A percentile compares a stretch with the other conserved stretches of the same genome.
Conservation (phyloP, 2,329 filamentous ascomycete genomes). For the Sclerotinia glacialis region DNA sequence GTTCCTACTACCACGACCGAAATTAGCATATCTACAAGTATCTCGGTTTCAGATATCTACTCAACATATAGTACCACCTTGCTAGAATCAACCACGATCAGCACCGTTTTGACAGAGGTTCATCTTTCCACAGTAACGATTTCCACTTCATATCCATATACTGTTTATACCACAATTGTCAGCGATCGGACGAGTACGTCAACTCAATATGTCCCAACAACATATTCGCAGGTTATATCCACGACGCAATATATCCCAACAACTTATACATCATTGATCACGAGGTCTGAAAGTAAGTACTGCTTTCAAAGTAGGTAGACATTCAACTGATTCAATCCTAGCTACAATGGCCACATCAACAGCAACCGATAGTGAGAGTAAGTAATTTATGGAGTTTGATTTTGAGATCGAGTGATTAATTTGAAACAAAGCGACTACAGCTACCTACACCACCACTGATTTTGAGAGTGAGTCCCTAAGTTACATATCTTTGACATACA, state of each 20-base stretch:
- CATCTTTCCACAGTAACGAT: not conserved
- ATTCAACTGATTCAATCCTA: not conserved
- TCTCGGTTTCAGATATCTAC: slow-evolving; percentile 16
- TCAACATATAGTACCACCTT: slow-evolving; percentile 14
- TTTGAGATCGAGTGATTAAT: not conserved
- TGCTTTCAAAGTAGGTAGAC: not conserved
- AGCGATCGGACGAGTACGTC: slow-evolving; percentile 9
- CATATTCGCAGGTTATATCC: not conserved
- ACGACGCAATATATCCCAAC: slow-evolving; percentile 18
- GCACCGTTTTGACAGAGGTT: not conserved
- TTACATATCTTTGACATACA: not conserved
- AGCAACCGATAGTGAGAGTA: slow-evolving; percentile 15
- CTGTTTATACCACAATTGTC: slow-evolving; percentile 17
- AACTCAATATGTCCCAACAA: not conserved
- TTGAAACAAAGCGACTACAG: not conserved
- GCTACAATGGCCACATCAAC: slow-evolving; percentile 2
- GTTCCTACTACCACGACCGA: slow-evolving; percentile 12
- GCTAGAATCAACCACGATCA: slow-evolving; percentile 1
- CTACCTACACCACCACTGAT: not conserved
- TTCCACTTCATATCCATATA: slow-evolving; percentile 12
- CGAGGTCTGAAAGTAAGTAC: slow-evolving; percentile 17
- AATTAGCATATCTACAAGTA: slow-evolving; percentile 2
- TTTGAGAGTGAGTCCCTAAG: not conserved
- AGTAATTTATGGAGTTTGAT: too few species aligned
- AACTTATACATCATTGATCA: slow-evolving; percentile 14